Evolutionary conservation across 1,284 basidiomycete species (phyloP).

Genomic region (Irpex sp.): DNA sequence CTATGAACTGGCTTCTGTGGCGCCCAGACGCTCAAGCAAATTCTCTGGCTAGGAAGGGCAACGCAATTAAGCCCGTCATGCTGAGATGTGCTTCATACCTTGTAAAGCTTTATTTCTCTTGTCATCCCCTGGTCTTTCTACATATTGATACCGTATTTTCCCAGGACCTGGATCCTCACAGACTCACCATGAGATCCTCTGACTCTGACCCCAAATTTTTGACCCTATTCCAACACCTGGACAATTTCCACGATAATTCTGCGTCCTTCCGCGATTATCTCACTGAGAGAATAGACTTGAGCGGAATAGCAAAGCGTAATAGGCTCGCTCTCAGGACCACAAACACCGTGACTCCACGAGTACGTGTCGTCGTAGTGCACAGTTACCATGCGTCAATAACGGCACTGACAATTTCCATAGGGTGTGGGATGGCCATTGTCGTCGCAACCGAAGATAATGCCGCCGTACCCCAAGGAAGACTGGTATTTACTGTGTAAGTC

Average conservation of each 20-base stretch:
- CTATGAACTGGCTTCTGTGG: not conserved
- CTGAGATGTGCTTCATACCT: not conserved
- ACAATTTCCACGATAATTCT: not conserved
- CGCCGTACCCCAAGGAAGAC: constrained; percentile 2
- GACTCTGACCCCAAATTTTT: not conserved
- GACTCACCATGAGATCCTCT: not conserved
- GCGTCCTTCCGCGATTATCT: not conserved
- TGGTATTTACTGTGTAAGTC: constrained; percentile 4
- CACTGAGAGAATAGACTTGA: not conserved
- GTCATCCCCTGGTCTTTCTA: not conserved
- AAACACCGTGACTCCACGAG: constrained; percentile 1
- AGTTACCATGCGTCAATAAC: not conserved
- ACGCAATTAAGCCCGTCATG: not conserved
- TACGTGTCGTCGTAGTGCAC: not conserved
- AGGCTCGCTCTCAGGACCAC: not conserved
- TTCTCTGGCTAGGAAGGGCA: not conserved
- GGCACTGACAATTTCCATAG: not conserved
- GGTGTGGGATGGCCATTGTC: not conserved
- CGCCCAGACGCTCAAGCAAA: not conserved
- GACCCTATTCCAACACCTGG: not conserved
- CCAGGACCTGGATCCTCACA: not conserved
- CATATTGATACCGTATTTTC: not conserved
- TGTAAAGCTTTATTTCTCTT: not conserved
- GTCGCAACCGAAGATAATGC: not conserved
- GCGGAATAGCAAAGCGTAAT: too few species aligned